Evolutionary conservation across 495 filamentous ascomycete genomes (phyloP).

Genomic region (Venustampulla echinocandica): DNA sequence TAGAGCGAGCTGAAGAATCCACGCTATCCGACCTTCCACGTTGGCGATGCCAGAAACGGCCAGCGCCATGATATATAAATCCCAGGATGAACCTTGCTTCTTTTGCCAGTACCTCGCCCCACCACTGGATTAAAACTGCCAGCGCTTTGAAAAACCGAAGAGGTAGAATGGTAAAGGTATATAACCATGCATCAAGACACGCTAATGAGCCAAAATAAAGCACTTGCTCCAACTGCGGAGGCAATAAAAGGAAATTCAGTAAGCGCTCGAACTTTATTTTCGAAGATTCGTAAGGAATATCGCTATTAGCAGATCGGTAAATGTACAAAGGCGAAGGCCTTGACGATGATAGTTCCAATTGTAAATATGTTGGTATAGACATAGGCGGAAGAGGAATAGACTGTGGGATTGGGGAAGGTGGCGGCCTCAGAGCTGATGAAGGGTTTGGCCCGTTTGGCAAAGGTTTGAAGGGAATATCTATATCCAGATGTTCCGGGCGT

Average conservation of each 20-base stretch:
- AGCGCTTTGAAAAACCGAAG: conserved; percentile 81
- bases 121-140: conserved; percentile 65
- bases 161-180: conserved; percentile 90
- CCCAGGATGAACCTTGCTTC: conserved; percentile 59
- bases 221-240: conserved; percentile 73
- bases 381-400: conserved; percentile 63
- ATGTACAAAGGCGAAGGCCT: conserved; percentile 84
- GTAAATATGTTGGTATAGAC: conserved; percentile 79
- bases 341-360: conserved; percentile 76
- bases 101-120: conserved; percentile 51
- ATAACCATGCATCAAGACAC: conserved; percentile 94
- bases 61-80: conserved; percentile 67
- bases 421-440: neutral
- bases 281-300: conserved; percentile 92
- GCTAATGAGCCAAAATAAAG: conserved; percentile 82
- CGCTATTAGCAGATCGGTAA: conserved; percentile 58
- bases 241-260: conserved; percentile 79
- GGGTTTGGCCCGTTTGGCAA: conserved; percentile 1
- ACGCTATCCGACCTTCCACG: conserved; percentile 42
- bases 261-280: conserved; percentile 89
- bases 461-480: conserved; percentile 5
- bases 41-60: conserved; percentile 59
- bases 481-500: conserved; percentile 20
- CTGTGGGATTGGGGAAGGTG: conserved; percentile 19
- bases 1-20: conserved; percentile 21